Evolutionary conservation across 805 yeast genomes (phyloP).

Genomic region (Candida sakaeoensis): DNA sequence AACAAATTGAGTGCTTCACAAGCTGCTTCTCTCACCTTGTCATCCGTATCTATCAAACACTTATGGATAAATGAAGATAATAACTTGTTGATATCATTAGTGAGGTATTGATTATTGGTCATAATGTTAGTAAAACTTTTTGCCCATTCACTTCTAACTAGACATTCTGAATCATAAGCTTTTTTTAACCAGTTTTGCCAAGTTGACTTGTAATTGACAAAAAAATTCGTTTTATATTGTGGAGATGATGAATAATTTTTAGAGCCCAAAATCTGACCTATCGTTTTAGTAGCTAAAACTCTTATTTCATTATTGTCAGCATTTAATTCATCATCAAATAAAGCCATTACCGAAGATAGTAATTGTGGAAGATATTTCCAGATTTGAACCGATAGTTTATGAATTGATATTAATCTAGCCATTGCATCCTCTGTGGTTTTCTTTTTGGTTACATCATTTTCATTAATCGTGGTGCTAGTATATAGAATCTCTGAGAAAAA

Average conservation of each 20-base stretch:
- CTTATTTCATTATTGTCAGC: constrained; percentile 67
- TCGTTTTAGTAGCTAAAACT: constrained; percentile 64
- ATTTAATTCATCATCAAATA: constrained; percentile 73
- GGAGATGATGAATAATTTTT: constrained; percentile 12
- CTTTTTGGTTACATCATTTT: constrained; percentile 15
- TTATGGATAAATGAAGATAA: constrained; percentile 54
- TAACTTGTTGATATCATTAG: constrained; percentile 42
- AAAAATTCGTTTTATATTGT: constrained; percentile 54
- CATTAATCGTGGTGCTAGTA: constrained; percentile 32
- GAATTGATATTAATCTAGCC: constrained; percentile 56
- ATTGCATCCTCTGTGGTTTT: constrained; percentile 18
- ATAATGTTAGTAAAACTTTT: constrained; percentile 52
- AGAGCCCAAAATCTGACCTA: constrained; percentile 57
- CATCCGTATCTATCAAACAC: constrained; percentile 72
- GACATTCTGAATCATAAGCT: constrained; percentile 61
- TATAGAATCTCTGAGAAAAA: constrained; percentile 74
- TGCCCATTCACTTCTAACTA: constrained; percentile 69
- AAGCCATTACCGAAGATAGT: constrained; percentile 68
- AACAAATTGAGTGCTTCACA: constrained; percentile 44
- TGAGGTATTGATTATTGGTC: constrained; percentile 38
- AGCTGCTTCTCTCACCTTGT: constrained; percentile 62
- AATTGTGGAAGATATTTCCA: constrained; percentile 81
- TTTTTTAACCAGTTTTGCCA: constrained; percentile 75
- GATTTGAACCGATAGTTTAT: constrained; percentile 56
- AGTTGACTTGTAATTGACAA: constrained; percentile 51